These are phyloP conservation scores for Alternaria sp. DNA, from an alignment of 2,329 filamentous ascomycete genomes.

Conservation along the genomic window DNA sequence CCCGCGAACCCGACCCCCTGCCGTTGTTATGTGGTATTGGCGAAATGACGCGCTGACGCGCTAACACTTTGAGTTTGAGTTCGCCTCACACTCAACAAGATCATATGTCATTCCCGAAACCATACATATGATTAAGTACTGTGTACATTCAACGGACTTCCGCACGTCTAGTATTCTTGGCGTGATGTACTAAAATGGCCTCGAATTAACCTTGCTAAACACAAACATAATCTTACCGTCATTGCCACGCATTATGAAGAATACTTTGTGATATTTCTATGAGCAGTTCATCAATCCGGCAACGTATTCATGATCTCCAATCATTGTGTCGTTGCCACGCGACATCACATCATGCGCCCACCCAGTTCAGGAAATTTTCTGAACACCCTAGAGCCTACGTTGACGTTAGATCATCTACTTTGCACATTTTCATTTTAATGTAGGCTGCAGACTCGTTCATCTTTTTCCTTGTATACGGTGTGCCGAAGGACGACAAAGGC, in stretches of 20 bases:
- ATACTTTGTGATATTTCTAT: neutral
- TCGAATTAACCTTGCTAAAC: neutral
- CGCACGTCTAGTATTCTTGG: neutral
- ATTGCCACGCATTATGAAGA: neutral
- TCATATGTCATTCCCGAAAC: neutral
- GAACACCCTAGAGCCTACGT: neutral
- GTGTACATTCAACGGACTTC: neutral
- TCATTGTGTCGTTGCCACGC: neutral
- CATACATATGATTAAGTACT: neutral
- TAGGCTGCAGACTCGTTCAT: neutral
- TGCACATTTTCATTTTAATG: neutral
- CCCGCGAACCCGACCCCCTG: neutral
- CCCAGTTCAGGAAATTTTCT: neutral
- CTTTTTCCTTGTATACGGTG: neutral
- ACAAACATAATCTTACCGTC: neutral
- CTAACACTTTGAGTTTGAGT: neutral
- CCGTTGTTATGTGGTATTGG: neutral
- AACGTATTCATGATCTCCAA: neutral
- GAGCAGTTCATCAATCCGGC: neutral
- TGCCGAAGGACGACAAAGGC: neutral
- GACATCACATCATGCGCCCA: neutral
- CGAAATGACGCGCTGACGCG: neutral
- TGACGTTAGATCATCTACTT: neutral
- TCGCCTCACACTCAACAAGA: neutral
- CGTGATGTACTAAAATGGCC: too few relatives aligned